Evolutionary conservation across 73 alveolate species (phyloP).

Genomic region (Stentor roeselii): DNA sequence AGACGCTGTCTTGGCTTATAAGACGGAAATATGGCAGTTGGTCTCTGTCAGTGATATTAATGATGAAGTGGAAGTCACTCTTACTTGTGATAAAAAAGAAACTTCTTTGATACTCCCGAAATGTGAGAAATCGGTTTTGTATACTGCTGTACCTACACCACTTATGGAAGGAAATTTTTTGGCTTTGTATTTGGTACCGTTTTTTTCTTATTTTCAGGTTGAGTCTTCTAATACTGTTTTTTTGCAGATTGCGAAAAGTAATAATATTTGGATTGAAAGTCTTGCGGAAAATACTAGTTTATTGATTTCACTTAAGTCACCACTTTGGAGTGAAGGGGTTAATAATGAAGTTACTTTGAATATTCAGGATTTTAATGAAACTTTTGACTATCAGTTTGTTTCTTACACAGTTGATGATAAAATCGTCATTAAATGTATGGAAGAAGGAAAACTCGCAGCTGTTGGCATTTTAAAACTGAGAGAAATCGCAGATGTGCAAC

Average conservation of each 20-base stretch:
- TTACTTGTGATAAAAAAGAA: not conserved
- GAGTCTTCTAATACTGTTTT: not conserved
- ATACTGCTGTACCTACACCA: not conserved
- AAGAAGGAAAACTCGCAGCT: not conserved
- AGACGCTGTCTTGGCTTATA: not conserved
- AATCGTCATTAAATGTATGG: not conserved
- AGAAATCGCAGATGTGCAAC: not conserved
- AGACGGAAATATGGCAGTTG: not conserved
- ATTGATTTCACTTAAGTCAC: not conserved
- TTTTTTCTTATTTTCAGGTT: not conserved
- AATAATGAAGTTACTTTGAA: not conserved
- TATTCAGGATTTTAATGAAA: not conserved
- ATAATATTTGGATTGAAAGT: not conserved
- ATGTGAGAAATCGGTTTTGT: not conserved
- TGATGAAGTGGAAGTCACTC: not conserved
- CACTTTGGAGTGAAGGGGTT: not conserved
- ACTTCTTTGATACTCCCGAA: not conserved
- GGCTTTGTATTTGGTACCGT: not conserved
- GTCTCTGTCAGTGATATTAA: not conserved
- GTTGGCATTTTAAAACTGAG: slow-evolving; percentile 4
- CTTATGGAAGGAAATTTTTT: not conserved
- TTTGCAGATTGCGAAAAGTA: not conserved
- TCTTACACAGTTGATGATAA: not conserved
- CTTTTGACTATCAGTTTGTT: not conserved
- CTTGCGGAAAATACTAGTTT: not conserved